Evolutionary conservation across 345 rosid genomes (phyloP).

Genomic region (Zanthoxylum bungeanum): DNA sequence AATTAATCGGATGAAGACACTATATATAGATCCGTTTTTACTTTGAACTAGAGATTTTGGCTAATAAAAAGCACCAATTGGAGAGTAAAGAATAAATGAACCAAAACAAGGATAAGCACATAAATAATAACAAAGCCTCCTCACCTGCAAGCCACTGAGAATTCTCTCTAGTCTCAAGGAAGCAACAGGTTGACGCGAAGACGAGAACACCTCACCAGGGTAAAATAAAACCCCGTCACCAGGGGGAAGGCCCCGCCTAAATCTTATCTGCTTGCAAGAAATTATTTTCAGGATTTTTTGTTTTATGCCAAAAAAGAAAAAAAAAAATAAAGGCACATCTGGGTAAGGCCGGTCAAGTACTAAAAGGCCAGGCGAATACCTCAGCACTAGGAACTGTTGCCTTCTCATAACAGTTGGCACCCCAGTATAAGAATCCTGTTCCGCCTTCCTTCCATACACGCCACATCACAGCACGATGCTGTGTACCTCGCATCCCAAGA

Average conservation of each 20-base stretch:
- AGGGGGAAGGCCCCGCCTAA: constrained; percentile 90
- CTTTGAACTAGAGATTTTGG: neutral
- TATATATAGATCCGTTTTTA: neutral
- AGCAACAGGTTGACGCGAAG: constrained; percentile 78
- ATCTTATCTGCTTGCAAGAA: constrained; percentile 53
- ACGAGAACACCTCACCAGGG: constrained; percentile 93
- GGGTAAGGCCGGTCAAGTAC: neutral
- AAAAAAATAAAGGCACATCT: neutral
- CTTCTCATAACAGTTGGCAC: constrained; percentile 94
- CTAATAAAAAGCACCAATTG: neutral
- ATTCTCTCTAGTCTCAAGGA: constrained; percentile 87
- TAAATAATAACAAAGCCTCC: constrained; percentile 3
- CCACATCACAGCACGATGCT: constrained; percentile 98
- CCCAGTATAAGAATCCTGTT: constrained; percentile 95
- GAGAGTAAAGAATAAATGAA: neutral
- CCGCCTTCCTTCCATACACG: constrained; percentile 99
- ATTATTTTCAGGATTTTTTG: neutral
- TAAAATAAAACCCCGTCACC: constrained; percentile 92
- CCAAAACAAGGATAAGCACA: neutral
- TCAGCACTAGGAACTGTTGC: constrained; percentile 92
- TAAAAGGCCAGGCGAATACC: constrained; percentile 40
- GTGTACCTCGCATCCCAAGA: constrained; percentile 96
- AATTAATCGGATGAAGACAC: neutral
- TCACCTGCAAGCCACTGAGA: constrained; percentile 91
- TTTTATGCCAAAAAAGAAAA: neutral